Evolutionary conservation across 306 rosid species (phyloP).

Genomic region (Carpinus fangiana): DNA sequence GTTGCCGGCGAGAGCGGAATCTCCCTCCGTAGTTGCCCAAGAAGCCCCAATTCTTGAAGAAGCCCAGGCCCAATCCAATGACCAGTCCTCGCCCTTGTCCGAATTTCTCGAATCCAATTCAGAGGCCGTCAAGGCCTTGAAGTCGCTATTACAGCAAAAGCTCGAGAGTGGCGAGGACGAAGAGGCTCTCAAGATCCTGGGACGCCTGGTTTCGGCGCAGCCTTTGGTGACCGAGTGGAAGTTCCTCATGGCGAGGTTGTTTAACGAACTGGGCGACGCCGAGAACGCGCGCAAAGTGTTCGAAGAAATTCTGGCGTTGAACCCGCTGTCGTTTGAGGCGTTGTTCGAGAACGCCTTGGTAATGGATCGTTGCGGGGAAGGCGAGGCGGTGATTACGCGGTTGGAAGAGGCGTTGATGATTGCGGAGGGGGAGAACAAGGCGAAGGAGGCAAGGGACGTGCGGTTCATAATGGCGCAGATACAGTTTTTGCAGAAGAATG

Average conservation of each 20-base stretch:
- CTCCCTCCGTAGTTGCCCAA: slow-evolving; percentile 36
- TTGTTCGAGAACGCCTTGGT: slow-evolving; percentile 80
- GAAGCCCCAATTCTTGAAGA: slow-evolving; percentile 27
- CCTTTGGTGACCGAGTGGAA: slow-evolving; percentile 77
- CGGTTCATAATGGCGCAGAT: slow-evolving; percentile 82
- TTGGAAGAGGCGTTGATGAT: slow-evolving; percentile 66
- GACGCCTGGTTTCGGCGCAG: slow-evolving; percentile 53
- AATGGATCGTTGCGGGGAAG: slow-evolving; percentile 84
- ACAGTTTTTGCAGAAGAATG: slow-evolving; percentile 79
- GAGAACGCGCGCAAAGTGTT: slow-evolving; percentile 56
- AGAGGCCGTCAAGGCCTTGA: slow-evolving; percentile 62
- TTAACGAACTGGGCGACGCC: slow-evolving; percentile 49
- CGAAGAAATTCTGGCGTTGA: slow-evolving; percentile 53
- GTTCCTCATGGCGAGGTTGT: slow-evolving; percentile 61
- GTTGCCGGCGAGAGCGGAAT: slow-evolving; percentile 66
- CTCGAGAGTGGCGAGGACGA: slow-evolving; percentile 77
- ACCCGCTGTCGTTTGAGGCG: slow-evolving; percentile 76
- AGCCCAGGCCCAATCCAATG: slow-evolving; percentile 4
- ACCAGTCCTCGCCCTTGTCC: slow-evolving; percentile 45
- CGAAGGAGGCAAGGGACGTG: slow-evolving; percentile 77
- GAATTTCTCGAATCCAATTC: slow-evolving; percentile 58
- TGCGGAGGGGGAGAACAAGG: slow-evolving; percentile 60
- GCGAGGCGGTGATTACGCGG: slow-evolving; percentile 57
- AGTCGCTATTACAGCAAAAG: slow-evolving; percentile 74
- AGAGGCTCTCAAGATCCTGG: slow-evolving; percentile 61